Evolutionary conservation across 768 basidiomycete genomes (phyloP), one percentile per base, ranked within the genome.

Genomic region (Boletus patriciae): DNA sequence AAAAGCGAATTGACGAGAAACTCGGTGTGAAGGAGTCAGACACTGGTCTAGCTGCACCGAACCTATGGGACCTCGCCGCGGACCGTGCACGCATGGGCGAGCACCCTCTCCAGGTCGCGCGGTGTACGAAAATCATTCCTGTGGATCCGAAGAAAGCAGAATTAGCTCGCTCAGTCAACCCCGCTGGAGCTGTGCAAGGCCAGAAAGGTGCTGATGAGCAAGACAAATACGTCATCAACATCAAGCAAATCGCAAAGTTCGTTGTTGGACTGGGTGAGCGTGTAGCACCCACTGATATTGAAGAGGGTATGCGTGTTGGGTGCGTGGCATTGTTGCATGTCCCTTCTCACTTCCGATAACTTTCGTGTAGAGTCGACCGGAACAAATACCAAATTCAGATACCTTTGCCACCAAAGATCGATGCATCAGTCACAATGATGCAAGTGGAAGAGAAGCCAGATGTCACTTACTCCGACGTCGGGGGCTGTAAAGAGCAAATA

Each of bases 281-380:
- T 41, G 94, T 99, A 2, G 92, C 97, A 23, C 92, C 94, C 12
- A 97, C 96, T 3, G 97, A 99, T 77, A 94, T 99, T 51, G 97
- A 99, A 73, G 97, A 99, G 78, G 97, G 97, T n/a, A 99, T 99
- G 97, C 88, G 97, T 52, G 97, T 99, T 40, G 97, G 96, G 96
- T 98, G 69, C 69, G 92, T 62, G 27, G 18, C 18, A 15, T 47
- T n/a, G 6, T 18, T 44, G 11, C 12, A 3, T 18, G 18, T 33
- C 29, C 6, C 31, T 50, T 33, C 48, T 42, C 43, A 7, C 50
- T 54, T 62, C 37, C 37, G 18, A 54, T 50, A 16, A 47, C 10
- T 16, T 62, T 54, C 47, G 23, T 38, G 15, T 63, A 97, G 94
- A 44, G 95, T 98, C 50, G 94, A 96, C 74, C 86, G 94, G 48